Percentiles rank a stretch among this genome's conserved stretches.
Evolutionary conservation across 2,329 filamentous ascomycete genomes (phyloP).

Genomic region (Ambrosiella cleistominuta): DNA sequence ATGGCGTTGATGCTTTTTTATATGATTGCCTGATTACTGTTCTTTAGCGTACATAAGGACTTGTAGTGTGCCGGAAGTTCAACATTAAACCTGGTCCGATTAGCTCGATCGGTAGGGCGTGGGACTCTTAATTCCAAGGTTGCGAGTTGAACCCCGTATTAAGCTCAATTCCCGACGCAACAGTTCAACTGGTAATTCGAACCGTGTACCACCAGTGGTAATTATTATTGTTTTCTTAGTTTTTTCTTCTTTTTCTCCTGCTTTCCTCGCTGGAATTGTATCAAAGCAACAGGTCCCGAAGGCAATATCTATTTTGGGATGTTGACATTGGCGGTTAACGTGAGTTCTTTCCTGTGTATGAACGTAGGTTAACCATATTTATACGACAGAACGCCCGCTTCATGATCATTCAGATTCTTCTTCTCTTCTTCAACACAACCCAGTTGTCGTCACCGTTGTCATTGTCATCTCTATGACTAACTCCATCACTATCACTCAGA

Average conservation of each 20-base stretch:
- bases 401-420: neutral
- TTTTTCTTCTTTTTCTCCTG: neutral
- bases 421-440: neutral
- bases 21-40: neutral
- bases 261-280: neutral
- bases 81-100: slow-evolving; percentile 24
- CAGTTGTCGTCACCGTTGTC: neutral
- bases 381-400: neutral
- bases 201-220: neutral
- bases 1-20: no score
- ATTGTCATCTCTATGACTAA: no score
- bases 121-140: slow-evolving; percentile 44
- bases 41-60: neutral
- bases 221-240: neutral
- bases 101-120: slow-evolving; percentile 59
- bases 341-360: neutral
- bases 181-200: slow-evolving; percentile 12
- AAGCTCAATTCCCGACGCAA: slow-evolving; percentile 15
- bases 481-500: no score
- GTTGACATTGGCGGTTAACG: neutral
- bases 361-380: neutral
- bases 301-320: neutral
- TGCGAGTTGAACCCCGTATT: slow-evolving; percentile 25
- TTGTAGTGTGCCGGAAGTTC: neutral
- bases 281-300: neutral